Evolutionary conservation across 805 yeast species (phyloP), one percentile per base, ranked within the genome.

Genomic region (Torulaspora maleeae): DNA sequence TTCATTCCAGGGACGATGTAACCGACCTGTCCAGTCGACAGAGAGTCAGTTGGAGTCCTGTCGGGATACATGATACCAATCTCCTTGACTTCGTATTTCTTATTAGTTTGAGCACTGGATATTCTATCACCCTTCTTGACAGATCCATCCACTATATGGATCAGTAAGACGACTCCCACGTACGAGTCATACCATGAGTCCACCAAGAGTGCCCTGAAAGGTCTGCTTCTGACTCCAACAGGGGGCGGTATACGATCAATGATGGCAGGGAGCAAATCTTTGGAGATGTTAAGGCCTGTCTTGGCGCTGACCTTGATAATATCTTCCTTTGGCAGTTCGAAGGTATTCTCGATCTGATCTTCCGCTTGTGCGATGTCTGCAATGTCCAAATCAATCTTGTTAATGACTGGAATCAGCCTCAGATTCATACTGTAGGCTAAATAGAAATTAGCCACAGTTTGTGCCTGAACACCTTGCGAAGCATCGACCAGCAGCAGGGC

Each of bases 111-210:
- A 3, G 86, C 95, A 7, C 95, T 83, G 39, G 80, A 66, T 30
- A 91, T 72, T 58, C 79, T 83, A 64, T 80, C 82, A 11, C 96
- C 95, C 57, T 79, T 82, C 48, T 76, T 76, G 13, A 91, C 70
- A 2, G 66, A 59, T 1, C 99, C 99, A 64, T 91, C 97, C 3
- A 83, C 95, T 5, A 90, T 78, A 60, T 86, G 78, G 1, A 91
- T 85, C 38, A 91, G 69, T 68, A 90, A 72, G 2, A 93, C 86
- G 4, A 91, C 98, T 1, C 99, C 99, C 9, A 86, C 76, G 56
- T 87, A 93, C 2, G 87, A 75, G 61, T 91, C 98, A 61, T 89
- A 93, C 99, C 99, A 91, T 3, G 97, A 90, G 63, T 91, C 99
- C n/a, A 91, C 95, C 39, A 91, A 71, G 20, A 64, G 48, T 2